Conservation (phyloP, 352 stramenopile species). For the Hyaloperonospora brassicae region DNA sequence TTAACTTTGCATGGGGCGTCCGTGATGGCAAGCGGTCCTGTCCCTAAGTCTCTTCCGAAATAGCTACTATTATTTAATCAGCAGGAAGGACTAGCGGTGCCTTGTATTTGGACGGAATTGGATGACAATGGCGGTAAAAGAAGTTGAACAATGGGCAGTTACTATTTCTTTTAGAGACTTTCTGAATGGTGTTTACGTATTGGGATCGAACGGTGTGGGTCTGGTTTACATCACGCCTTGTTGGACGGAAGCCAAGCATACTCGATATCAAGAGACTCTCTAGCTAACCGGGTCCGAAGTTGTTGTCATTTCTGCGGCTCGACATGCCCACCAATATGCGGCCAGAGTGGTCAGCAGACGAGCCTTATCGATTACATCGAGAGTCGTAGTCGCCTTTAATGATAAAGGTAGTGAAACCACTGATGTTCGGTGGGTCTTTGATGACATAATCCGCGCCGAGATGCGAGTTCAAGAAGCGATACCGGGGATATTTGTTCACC, state of each 20-base stretch:
- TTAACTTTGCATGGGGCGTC: background rate
- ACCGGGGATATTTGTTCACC: background rate
- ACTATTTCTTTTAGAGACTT: background rate
- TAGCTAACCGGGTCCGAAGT: background rate
- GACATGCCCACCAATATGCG: no score
- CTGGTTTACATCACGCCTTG: background rate
- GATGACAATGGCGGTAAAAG: background rate
- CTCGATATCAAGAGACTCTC: background rate
- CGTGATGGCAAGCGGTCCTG: background rate
- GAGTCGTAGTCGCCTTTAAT: background rate
- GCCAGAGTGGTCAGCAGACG: no score
- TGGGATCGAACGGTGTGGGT: background rate
- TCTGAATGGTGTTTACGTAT: background rate
- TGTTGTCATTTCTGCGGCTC: background rate
- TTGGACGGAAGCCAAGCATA: background rate
- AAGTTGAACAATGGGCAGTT: background rate
- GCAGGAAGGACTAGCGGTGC: background rate
- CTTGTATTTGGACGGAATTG: background rate
- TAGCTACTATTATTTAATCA: background rate
- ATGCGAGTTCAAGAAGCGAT: background rate
- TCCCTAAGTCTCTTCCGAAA: background rate
- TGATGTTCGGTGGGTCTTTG: no score
- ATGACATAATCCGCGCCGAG: no score
- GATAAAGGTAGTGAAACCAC: background rate
- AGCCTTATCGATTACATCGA: background rate